A percentile compares a stretch with the other conserved stretches of the same genome.
These are phyloP conservation scores for Boeremia lycopersici DNA, from an alignment of 2,329 filamentous ascomycete genomes.

Conservation along the genomic window DNA sequence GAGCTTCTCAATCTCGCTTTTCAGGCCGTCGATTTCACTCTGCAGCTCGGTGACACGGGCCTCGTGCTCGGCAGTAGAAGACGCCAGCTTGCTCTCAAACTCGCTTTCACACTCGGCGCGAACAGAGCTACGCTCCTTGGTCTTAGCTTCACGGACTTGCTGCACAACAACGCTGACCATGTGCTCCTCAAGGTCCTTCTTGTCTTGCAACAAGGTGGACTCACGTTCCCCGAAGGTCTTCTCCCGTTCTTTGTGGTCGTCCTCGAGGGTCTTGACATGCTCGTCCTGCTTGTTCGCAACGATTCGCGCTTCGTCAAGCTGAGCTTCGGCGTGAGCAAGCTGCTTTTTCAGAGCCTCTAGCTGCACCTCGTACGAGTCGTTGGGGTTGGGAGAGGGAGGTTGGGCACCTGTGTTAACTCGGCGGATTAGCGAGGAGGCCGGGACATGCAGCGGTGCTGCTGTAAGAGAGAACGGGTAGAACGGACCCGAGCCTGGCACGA, in stretches of 20 bases:
- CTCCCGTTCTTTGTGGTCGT: conserved; percentile 42
- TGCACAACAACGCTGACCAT: conserved; percentile 51
- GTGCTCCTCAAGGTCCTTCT: conserved; percentile 49
- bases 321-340: conserved; percentile 35
- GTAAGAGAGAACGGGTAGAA: conserved; percentile 28
- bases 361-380: conserved; percentile 39
- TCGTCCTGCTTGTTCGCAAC: conserved; percentile 37
- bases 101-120: conserved; percentile 43
- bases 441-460: conserved; percentile 23
- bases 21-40: conserved; percentile 34
- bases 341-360: conserved; percentile 42
- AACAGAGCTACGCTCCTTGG: conserved; percentile 45
- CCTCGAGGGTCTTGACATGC: conserved; percentile 39
- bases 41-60: conserved; percentile 34
- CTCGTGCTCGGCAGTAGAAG: conserved; percentile 25
- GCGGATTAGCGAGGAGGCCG: conserved; percentile 30
- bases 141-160: conserved; percentile 48
- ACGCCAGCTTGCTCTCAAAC: conserved; percentile 37
- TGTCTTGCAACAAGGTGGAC: conserved; percentile 41
- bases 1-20: conserved; percentile 39
- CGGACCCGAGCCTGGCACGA: conserved; percentile 24
- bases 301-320: conserved; percentile 44
- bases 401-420: conserved; percentile 26
- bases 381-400: conserved; percentile 35
- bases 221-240: conserved; percentile 40